Conservation (phyloP, 2,329 filamentous ascomycete species). For the Neofusicoccum sp. region DNA sequence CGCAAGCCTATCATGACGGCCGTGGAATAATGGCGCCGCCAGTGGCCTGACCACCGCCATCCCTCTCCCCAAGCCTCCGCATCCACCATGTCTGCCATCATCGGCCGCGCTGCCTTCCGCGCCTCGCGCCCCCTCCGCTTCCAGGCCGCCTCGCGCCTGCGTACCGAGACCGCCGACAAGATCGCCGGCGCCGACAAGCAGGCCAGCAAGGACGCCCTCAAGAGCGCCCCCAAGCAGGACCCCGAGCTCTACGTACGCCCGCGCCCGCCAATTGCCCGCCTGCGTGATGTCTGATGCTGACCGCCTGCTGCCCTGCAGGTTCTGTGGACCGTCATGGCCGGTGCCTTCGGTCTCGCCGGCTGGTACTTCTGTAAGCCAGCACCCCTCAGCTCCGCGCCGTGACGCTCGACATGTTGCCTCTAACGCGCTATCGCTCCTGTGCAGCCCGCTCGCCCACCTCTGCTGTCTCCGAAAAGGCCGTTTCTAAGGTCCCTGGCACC, state of each 20-base stretch:
- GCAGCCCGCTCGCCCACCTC: conserved; percentile 82
- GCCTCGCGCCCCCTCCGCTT: conserved; percentile 46
- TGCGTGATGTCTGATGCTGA: not conserved
- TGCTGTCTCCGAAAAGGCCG: conserved; percentile 76
- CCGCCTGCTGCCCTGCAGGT: conserved; percentile 59
- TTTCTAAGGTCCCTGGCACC: conserved; percentile 72
- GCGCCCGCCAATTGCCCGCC: conserved; percentile 24
- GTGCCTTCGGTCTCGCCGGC: conserved; percentile 83
- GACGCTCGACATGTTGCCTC: not conserved
- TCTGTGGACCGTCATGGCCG: conserved; percentile 87
- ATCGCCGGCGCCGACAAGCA: conserved; percentile 48
- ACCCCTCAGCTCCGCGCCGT: conserved; percentile 7
- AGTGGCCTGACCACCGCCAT: conserved; percentile 12
- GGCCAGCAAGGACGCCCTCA: conserved; percentile 52
- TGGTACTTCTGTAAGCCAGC: conserved; percentile 75
- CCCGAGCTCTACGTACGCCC: conserved; percentile 72
- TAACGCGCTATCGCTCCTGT: not conserved
- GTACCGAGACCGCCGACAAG: conserved; percentile 39
- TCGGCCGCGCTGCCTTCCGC: conserved; percentile 49
- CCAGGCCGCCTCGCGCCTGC: conserved; percentile 38
- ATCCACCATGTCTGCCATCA: conserved; percentile 48
- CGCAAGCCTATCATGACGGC: conserved; percentile 9
- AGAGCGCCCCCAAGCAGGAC: conserved; percentile 68
- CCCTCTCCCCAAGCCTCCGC: conserved; percentile 22
- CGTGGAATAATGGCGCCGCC: not conserved